Evolutionary conservation across 139 green algal genomes (phyloP).

Genomic region (Haematococcus sp.): DNA sequence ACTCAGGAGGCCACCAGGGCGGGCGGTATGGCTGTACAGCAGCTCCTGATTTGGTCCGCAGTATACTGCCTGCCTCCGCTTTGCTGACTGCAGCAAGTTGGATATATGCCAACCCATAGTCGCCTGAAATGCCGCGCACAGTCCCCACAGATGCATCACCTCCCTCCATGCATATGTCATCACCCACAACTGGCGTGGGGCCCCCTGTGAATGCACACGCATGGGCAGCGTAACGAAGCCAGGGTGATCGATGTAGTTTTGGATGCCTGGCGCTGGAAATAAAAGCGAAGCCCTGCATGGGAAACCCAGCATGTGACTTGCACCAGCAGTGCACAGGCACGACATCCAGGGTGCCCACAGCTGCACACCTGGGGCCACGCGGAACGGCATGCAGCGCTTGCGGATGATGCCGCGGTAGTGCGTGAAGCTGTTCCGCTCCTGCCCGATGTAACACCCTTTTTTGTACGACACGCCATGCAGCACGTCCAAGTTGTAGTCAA

Average conservation of each 20-base stretch:
- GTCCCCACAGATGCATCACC: conserved; percentile 7
- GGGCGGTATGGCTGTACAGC: conserved; percentile 16
- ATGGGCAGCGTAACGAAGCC: too few species aligned
- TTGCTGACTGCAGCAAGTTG: conserved; percentile 29
- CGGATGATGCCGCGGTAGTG: conserved; percentile 77
- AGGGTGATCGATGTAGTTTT: too few species aligned
- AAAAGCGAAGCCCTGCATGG: too few species aligned
- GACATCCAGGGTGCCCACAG: too few species aligned
- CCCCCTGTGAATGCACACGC: too few species aligned
- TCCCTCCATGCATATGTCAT: not conserved
- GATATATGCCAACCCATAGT: conserved; percentile 44
- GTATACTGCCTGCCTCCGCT: not conserved
- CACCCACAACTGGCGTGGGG: not conserved
- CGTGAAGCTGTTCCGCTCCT: conserved; percentile 65
- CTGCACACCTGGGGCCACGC: not conserved
- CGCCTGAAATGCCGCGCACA: conserved; percentile 18
- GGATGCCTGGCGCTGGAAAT: too few species aligned
- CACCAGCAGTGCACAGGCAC: too few species aligned
- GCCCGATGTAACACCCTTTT: conserved; percentile 98
- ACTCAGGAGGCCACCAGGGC: conserved; percentile 46
- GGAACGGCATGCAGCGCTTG: conserved; percentile 75
- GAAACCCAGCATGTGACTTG: too few species aligned
- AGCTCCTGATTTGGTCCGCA: not conserved
- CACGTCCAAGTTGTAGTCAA: conserved; percentile 95
- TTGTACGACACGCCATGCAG: conserved; percentile 85